phyloP scores from a whole-genome alignment of 2,329 filamentous ascomycete species.

The Ophiosphaerella korrae region DNA sequence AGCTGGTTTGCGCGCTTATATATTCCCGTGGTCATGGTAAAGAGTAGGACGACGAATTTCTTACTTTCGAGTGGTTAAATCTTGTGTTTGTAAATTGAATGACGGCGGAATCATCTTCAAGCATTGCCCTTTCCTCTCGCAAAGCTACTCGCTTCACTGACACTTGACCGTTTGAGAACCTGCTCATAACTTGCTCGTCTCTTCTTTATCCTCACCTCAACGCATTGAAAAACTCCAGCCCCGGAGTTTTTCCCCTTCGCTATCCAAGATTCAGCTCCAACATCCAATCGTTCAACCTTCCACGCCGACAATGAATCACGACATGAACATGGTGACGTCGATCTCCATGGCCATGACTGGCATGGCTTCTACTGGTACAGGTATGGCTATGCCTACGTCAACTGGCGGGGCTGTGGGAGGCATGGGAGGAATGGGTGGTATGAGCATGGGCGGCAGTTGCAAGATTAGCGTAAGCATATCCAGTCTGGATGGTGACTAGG shows the following conservation, averaged over 20 bases:
- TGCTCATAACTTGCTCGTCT: conserved; percentile 18
- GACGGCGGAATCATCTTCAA: too few relatives aligned
- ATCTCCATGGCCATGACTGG: conserved; percentile 19
- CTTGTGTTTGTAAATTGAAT: not conserved
- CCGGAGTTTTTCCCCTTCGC: not conserved
- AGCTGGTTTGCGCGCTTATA: conserved; percentile 13
- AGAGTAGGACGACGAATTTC: not conserved
- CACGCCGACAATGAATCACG: conserved; percentile 15
- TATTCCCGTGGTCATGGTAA: too few relatives aligned
- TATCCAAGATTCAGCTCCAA: not conserved
- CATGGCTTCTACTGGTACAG: conserved; percentile 23
- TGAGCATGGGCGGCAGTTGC: conserved; percentile 34
- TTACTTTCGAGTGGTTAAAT: not conserved
- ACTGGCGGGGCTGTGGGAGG: conserved; percentile 8
- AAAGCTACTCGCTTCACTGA: not conserved
- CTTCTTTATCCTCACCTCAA: not conserved
- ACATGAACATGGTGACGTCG: conserved; percentile 14
- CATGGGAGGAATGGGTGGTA: conserved; percentile 21
- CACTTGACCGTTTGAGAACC: conserved; percentile 4
- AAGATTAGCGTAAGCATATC: conserved; percentile 36
- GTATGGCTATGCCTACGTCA: conserved; percentile 26
- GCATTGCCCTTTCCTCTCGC: not conserved
- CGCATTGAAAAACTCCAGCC: not conserved
- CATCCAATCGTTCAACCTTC: not conserved
- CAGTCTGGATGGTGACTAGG: not conserved